Conservation (phyloP, 2,329 filamentous ascomycete genomes). For the Colletotrichum noveboracense region DNA sequence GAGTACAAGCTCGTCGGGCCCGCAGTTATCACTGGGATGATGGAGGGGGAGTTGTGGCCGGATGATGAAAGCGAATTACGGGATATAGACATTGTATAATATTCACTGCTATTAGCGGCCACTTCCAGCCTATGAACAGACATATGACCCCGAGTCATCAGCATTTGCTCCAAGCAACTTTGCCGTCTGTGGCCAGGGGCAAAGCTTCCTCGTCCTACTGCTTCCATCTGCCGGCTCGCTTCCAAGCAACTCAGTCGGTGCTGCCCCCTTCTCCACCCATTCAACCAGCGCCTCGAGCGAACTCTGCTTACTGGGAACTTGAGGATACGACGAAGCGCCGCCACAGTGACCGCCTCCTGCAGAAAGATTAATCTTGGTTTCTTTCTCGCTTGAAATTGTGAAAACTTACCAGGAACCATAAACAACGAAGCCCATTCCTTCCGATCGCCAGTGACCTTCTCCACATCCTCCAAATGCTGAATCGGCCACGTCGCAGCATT, state of each 20-base stretch:
- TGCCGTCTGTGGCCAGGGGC: background rate
- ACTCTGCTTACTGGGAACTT: background rate
- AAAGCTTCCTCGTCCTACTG: background rate
- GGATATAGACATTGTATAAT: background rate
- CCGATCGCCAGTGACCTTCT: constrained; percentile 26
- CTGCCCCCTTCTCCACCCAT: background rate
- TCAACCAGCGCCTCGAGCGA: background rate
- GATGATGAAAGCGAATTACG: background rate
- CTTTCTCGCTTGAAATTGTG: rapidly evolving
- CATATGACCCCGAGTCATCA: background rate
- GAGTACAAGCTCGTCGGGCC: background rate
- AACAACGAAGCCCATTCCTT: background rate
- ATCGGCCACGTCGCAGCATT: constrained; percentile 9
- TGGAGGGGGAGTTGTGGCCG: background rate
- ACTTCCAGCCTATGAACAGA: background rate
- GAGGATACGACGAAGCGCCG: background rate
- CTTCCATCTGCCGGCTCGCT: background rate
- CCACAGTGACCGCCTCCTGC: constrained; percentile 2
- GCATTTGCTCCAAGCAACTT: background rate
- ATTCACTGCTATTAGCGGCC: background rate
- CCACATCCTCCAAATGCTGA: constrained; percentile 29
- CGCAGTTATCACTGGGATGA: background rate
- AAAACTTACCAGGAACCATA: background rate
- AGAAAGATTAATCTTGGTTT: rapidly evolving
- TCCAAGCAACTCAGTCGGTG: background rate